phyloP scores from a whole-genome alignment of 495 filamentous ascomycete species.

The Penicillium paradoxum region DNA sequence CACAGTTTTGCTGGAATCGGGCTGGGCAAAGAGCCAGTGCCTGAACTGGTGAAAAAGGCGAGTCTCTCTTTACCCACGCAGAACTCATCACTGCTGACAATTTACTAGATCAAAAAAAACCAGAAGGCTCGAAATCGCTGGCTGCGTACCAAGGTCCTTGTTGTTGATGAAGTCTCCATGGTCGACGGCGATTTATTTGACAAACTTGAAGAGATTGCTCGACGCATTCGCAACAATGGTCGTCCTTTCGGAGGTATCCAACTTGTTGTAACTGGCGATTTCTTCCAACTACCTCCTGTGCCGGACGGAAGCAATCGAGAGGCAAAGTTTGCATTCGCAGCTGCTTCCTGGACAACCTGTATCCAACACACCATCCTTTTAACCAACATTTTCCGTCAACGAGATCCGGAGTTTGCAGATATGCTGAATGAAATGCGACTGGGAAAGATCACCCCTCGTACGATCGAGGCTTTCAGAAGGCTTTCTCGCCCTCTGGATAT shows the following conservation, averaged over 20 bases:
- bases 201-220: constrained; percentile 87
- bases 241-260: constrained; percentile 95
- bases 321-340: constrained; percentile 88
- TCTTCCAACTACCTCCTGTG: constrained; percentile 94
- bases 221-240: constrained; percentile 76
- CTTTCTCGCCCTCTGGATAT: constrained; percentile 67
- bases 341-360: constrained; percentile 81
- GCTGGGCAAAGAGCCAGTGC: constrained; percentile 80
- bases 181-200: constrained; percentile 96
- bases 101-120: constrained; percentile 66
- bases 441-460: constrained; percentile 66
- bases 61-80: neutral
- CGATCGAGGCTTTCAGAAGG: constrained; percentile 63
- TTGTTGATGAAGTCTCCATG: constrained; percentile 98
- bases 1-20: constrained; percentile 97
- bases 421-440: constrained; percentile 98
- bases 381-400: constrained; percentile 94
- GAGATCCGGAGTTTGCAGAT: constrained; percentile 82
- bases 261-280: constrained; percentile 92
- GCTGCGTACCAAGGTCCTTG: constrained; percentile 77
- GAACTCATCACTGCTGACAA: constrained; percentile 9
- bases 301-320: constrained; percentile 64
- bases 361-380: constrained; percentile 95
- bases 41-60: constrained; percentile 77
- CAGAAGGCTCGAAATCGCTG: constrained; percentile 82